These are phyloP conservation scores for Hawksworthiomyces lignivorus DNA, from an alignment of 2,329 filamentous ascomycete genomes.

Conservation along the genomic window DNA sequence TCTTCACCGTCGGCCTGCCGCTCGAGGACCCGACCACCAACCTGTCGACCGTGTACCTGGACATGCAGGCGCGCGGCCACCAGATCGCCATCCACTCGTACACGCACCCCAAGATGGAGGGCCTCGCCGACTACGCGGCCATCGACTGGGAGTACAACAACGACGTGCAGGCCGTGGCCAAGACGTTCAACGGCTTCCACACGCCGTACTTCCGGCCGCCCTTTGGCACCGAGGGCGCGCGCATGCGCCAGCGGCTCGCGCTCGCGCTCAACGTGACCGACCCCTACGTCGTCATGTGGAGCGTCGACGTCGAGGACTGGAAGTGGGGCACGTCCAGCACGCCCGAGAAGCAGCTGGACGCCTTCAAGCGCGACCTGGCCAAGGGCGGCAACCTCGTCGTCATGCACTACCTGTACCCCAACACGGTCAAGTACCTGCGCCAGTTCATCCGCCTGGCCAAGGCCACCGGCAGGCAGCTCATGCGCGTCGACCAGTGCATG, in stretches of 20 bases:
- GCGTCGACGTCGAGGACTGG: conserved; percentile 65
- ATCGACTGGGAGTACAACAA: conserved; percentile 57
- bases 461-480: conserved; percentile 48
- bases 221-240: conserved; percentile 60
- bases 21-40: conserved; percentile 52
- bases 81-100: conserved; percentile 62
- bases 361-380: conserved; percentile 55
- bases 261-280: conserved; percentile 40
- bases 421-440: conserved; percentile 54
- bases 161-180: conserved; percentile 41
- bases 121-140: conserved; percentile 39
- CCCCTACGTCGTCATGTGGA: conserved; percentile 59
- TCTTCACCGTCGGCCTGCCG: conserved; percentile 61
- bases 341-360: conserved; percentile 58
- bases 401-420: conserved; percentile 60
- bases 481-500: conserved; percentile 29
- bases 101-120: conserved; percentile 61
- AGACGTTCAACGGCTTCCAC: conserved; percentile 27
- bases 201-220: conserved; percentile 59
- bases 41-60: conserved; percentile 54
- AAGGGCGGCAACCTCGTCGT: conserved; percentile 58
- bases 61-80: conserved; percentile 55
- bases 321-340: conserved; percentile 54
- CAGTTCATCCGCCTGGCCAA: conserved; percentile 60
- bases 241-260: conserved; percentile 56